Base-by-base conservation (phyloP, 2,329 filamentous ascomycete species). In the Clarireedia paspali region DNA sequence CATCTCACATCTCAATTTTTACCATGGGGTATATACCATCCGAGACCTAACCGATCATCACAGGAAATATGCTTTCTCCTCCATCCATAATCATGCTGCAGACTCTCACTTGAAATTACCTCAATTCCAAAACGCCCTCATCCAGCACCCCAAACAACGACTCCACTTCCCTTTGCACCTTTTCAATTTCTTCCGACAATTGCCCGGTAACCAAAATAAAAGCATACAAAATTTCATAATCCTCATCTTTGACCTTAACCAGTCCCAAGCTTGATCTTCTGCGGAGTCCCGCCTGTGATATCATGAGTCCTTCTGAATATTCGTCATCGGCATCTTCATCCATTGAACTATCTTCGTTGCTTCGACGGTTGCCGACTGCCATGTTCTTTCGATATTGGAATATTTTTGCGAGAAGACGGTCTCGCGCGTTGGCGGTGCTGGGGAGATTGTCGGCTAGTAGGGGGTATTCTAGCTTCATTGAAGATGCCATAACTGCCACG, bases 401-500 rank as follows among this genome's bases (percentile, higher is more conserved):
- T 40, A 96, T 88, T 72, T 89, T 92, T 20, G 89, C 88, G 23
- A 99, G 77, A 47, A 97, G 75, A 57, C 88, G 78, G 68, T 99
- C 91, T 60, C 94, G 82, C 42, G 86, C 84, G 68, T 88, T 83
- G 50, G 88, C 83, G 34, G 95, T 88, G 59, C 85, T 91, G 0
- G 94, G 94, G 44, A 97, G 77, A 12, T 88, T 89, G 67, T 96
- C 91, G 38, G 88, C 92, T 12, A 55, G 4, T 57, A 99, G 77
- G 0, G 94, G 91, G 65, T 96, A 97, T 72, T 96, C 91, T 7
- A 97, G 79, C 77, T 95, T 96, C 74, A 97, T 84, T 14, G 89
- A 95, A 44, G 88, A 94, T 1, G 94, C 94, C 60, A 99, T 81
- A 5, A 97, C 94, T 67, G 20, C 34, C 23, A 39, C 34, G 17